Evolutionary conservation across 2,329 filamentous ascomycete genomes (phyloP).

Genomic region (Zymoseptoria ardabiliae): DNA sequence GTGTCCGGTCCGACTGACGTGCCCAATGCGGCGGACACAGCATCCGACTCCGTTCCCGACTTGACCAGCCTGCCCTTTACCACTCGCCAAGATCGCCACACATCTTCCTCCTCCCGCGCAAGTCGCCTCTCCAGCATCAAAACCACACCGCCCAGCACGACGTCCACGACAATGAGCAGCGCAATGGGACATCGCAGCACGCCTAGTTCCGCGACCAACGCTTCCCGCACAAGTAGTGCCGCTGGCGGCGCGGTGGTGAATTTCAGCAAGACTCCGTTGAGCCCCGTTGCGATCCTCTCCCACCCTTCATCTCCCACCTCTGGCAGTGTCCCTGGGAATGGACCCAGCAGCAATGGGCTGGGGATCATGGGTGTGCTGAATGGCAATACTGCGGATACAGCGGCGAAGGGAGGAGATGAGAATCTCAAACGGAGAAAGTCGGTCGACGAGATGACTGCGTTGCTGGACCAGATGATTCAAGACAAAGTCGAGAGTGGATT

Average conservation of each 20-base stretch:
- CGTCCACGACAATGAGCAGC: neutral
- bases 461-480: slow-evolving; percentile 95
- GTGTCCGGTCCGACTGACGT: neutral
- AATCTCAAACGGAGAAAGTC: slow-evolving; percentile 44
- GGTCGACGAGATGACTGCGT: slow-evolving; percentile 85
- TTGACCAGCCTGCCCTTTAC: slow-evolving; percentile 10
- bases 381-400: slow-evolving; percentile 5
- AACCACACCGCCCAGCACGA: neutral
- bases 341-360: neutral
- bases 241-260: slow-evolving; percentile 15
- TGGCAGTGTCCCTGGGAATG: neutral
- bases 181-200: slow-evolving; percentile 20
- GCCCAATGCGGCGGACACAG: neutral
- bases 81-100: neutral
- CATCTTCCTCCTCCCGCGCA: slow-evolving; percentile 8
- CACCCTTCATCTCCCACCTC: slow-evolving; percentile 11
- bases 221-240: slow-evolving; percentile 19
- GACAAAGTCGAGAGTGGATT: slow-evolving; percentile 73
- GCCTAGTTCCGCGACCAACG: slow-evolving; percentile 13
- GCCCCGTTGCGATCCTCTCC: slow-evolving; percentile 25
- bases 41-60: slow-evolving; percentile 16
- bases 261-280: slow-evolving; percentile 24
- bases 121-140: neutral
- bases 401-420: slow-evolving; percentile 1
- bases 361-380: neutral